phyloP scores from a whole-genome alignment of 345 rosid species.

The Viola odorata region DNA sequence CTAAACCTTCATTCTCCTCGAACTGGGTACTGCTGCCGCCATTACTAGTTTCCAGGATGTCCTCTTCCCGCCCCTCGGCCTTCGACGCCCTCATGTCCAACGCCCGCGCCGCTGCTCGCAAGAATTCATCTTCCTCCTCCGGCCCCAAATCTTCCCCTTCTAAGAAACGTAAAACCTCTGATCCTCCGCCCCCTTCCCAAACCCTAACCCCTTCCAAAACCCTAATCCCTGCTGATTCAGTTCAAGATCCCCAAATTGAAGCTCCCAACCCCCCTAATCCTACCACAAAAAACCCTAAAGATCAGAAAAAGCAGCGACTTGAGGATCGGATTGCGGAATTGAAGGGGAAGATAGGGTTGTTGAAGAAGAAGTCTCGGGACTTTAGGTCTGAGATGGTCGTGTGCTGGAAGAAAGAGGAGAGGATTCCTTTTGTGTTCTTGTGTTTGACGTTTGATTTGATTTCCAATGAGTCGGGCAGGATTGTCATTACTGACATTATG shows the following conservation, averaged over 20 bases:
- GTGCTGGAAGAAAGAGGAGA: conserved; percentile 65
- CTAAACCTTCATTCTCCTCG: conserved; percentile 11
- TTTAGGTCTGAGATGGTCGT: conserved; percentile 53
- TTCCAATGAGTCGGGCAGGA: conserved; percentile 61
- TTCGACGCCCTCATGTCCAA: conserved; percentile 83
- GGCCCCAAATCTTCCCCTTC: conserved; percentile 31
- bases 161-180: conserved; percentile 39
- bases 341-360: conserved; percentile 47
- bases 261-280: conserved; percentile 13
- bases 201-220: neutral
- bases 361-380: conserved; percentile 66
- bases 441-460: conserved; percentile 68
- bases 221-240: conserved; percentile 3
- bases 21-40: conserved; percentile 11
- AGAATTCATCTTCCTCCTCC: conserved; percentile 34
- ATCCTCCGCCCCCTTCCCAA: conserved; percentile 14
- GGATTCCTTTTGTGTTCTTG: conserved; percentile 74
- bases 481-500: conserved; percentile 77
- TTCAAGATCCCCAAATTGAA: neutral
- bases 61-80: conserved; percentile 61
- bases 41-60: neutral
- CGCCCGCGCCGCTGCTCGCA: conserved; percentile 60
- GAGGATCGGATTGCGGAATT: conserved; percentile 34
- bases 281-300: conserved; percentile 11
- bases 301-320: conserved; percentile 23